Base-by-base conservation (phyloP, 1,284 basidiomycete genomes). In the Cutaneotrichosporon arboriforme region DNA sequence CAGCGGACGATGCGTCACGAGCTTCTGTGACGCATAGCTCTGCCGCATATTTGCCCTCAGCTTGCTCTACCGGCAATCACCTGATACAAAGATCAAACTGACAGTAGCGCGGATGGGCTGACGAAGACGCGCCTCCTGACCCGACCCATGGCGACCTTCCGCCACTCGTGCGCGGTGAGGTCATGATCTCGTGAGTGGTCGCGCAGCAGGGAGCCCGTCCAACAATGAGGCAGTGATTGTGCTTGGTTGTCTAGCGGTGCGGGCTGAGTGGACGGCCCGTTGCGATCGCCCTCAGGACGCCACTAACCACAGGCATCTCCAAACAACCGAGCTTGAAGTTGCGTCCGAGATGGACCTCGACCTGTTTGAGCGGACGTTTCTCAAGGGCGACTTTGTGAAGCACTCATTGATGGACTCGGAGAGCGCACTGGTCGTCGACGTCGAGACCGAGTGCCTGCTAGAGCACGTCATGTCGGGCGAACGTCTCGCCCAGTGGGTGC, bases 301-400 rank as follows among this genome's bases (percentile, higher is more conserved):
- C 26, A 31, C 52, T 55, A 38, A 53, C 39, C 43, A 15, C 51
- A 72, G 63, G 33, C 39, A 63, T 72, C 78, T 85, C 40, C 78
- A 80, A 3, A 76, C 75, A 15, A 77, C 81, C 52, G 70, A 77
- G 54, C 81, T 86, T 55, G 82, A 86, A 66, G 89, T 93, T 60
- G 77, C 88, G 14, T 78, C 77, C 5, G 88, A 90, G 68, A 78
- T 82, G 12, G 79, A 84, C 9, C 79, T 89, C 55, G 75, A 76
- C n/a, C 81, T 94, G 12, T 77, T 88, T 49, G 88, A 92, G 73
- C 85, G 91, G 49, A 81, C 80, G 38, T 85, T 94, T 64, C 82
- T 87, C 59, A 66, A 70, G 9, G 89, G 90, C 23, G 91, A 94
- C 70, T 79, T 87, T 49, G 87, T 89, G 77, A 94, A 94, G 76